A percentile compares a stretch with the other conserved stretches of the same genome.
Conservation (phyloP, 371 early-diverging fungal species). For the Circinella umbellata region DNA sequence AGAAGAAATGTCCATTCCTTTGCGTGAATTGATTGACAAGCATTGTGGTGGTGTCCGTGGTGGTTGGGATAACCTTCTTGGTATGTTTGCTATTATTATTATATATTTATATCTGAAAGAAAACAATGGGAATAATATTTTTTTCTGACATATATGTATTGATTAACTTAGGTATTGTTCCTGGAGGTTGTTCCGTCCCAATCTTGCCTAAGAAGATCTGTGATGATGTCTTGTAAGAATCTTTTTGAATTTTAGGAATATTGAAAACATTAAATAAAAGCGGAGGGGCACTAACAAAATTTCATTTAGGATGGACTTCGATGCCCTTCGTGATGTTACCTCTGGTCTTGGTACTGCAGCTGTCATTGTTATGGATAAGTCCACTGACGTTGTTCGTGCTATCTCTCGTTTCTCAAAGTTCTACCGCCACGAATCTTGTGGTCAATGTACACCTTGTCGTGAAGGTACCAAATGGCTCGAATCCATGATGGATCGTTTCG, state of each 20-base stretch:
- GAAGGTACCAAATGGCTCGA: conserved; percentile 97
- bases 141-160: background rate
- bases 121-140: too few species aligned
- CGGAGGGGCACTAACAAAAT: background rate
- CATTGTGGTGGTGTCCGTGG: conserved; percentile 98
- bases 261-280: background rate
- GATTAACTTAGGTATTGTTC: conserved; percentile 70
- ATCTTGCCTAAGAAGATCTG: conserved; percentile 88
- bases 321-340: conserved; percentile 92
- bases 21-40: conserved; percentile 92
- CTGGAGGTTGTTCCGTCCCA: conserved; percentile 97
- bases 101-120: too few species aligned
- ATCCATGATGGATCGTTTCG: conserved; percentile 95
- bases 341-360: conserved; percentile 87
- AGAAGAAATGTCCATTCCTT: conserved; percentile 97
- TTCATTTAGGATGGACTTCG: conserved; percentile 90
- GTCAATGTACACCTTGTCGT: conserved; percentile 98
- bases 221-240: conserved; percentile 80
- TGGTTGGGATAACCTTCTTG: conserved; percentile 99
- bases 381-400: conserved; percentile 87
- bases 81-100: conserved; percentile 23
- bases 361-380: conserved; percentile 98
- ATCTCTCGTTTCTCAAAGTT: conserved; percentile 93
- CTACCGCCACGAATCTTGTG: conserved; percentile 97
- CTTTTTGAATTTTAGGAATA: background rate